Evolutionary conservation across 306 rosid species (phyloP).

Genomic region (Mucuna pruriens): DNA sequence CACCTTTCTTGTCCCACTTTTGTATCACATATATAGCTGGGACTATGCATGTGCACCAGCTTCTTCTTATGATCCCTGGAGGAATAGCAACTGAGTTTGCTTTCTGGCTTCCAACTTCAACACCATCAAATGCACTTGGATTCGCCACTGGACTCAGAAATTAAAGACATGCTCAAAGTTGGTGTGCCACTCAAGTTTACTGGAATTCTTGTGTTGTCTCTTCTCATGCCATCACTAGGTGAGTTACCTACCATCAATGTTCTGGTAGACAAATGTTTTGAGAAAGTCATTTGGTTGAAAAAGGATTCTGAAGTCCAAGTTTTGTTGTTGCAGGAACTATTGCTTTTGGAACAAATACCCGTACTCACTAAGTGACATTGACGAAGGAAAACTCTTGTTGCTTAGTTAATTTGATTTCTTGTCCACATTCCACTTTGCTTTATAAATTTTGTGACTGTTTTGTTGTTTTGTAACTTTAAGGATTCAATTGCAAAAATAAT

Average conservation of each 20-base stretch:
- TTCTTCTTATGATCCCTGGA: slow-evolving; percentile 80
- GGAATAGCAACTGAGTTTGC: slow-evolving; percentile 84
- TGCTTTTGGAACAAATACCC: slow-evolving; percentile 61
- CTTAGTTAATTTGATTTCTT: not conserved
- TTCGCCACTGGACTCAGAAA: slow-evolving; percentile 70
- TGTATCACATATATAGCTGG: slow-evolving; percentile 65
- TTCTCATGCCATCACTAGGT: slow-evolving; percentile 89
- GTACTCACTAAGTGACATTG: slow-evolving; percentile 7
- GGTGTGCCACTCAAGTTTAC: slow-evolving; percentile 79
- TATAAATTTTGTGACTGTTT: not conserved
- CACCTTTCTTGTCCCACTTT: slow-evolving; percentile 70
- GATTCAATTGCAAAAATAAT: too few species aligned
- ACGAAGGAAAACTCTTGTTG: not conserved
- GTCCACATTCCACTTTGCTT: not conserved
- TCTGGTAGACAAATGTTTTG: not conserved
- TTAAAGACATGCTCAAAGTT: slow-evolving; percentile 74
- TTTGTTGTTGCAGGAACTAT: slow-evolving; percentile 60
- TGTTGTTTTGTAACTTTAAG: too few species aligned
- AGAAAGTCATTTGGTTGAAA: not conserved
- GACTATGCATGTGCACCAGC: slow-evolving; percentile 74
- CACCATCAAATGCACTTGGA: slow-evolving; percentile 81
- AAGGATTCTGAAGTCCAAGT: not conserved
- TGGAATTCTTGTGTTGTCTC: slow-evolving; percentile 57
- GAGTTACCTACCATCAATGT: not conserved
- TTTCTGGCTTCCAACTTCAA: slow-evolving; percentile 74